These are phyloP conservation scores for Cubamyces lactineus DNA, from an alignment of 768 basidiomycete species.

Conservation along the genomic window DNA sequence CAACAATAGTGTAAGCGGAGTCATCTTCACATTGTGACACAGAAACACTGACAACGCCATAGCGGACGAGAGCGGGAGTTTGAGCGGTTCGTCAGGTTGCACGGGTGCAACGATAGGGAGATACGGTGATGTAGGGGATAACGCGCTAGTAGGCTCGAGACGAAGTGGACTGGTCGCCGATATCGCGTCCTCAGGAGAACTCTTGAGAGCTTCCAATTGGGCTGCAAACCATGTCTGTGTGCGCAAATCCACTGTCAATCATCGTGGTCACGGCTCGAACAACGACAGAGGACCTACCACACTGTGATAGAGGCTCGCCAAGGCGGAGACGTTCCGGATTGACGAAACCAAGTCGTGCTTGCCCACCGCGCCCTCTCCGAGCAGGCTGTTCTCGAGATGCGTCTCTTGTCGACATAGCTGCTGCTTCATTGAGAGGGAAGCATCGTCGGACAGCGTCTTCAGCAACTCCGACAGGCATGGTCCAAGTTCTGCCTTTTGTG, in stretches of 20 bases:
- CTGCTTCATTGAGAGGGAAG: conserved; percentile 45
- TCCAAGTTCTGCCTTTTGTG: conserved; percentile 80
- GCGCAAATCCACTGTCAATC: background rate
- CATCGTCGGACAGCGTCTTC: conserved; percentile 41
- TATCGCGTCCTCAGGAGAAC: conserved; percentile 54
- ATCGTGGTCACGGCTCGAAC: background rate
- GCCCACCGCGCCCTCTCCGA: conserved; percentile 55
- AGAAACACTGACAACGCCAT: conserved; percentile 77
- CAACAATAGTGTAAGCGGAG: background rate
- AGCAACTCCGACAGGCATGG: conserved; percentile 72
- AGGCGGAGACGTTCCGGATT: conserved; percentile 66
- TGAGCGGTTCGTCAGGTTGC: conserved; percentile 52
- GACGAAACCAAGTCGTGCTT: conserved; percentile 73
- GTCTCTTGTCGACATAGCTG: conserved; percentile 79
- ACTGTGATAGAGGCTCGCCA: conserved; percentile 84
- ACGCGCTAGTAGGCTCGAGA: conserved; percentile 54
- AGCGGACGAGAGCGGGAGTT: conserved; percentile 80
- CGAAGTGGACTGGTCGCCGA: conserved; percentile 55
- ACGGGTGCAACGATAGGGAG: conserved; percentile 46
- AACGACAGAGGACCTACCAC: conserved; percentile 57
- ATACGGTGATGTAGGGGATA: conserved; percentile 46
- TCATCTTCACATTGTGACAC: conserved; percentile 43
- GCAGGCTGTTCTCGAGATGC: conserved; percentile 70
- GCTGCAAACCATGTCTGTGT: conserved; percentile 82
- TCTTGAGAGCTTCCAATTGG: conserved; percentile 70